phyloP scores from a whole-genome alignment of 2,329 filamentous ascomycete species.

The Grosmannia clavigera region DNA sequence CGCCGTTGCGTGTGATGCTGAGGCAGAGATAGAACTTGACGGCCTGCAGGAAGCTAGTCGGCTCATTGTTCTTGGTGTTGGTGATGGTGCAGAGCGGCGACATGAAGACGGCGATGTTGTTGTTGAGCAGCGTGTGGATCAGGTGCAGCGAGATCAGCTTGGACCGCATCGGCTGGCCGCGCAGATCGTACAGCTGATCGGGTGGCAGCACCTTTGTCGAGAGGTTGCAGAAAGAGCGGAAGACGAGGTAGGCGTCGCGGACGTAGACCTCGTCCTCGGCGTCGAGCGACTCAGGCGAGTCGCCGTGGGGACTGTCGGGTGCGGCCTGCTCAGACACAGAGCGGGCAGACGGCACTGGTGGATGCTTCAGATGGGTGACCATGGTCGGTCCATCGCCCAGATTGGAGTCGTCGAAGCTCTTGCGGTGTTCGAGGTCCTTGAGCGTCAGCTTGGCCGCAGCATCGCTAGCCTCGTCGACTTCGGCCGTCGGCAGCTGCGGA shows the following conservation, averaged over 20 bases:
- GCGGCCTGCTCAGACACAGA: slow-evolving; percentile 40
- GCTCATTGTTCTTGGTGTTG: slow-evolving; percentile 77
- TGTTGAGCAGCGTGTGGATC: slow-evolving; percentile 89
- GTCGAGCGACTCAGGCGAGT: slow-evolving; percentile 48
- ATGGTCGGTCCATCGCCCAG: slow-evolving; percentile 55
- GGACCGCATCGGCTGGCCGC: slow-evolving; percentile 91
- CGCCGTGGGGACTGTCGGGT: slow-evolving; percentile 40
- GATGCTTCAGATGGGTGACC: slow-evolving; percentile 47
- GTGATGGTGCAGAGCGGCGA: slow-evolving; percentile 87
- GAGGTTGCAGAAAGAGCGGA: slow-evolving; percentile 93
- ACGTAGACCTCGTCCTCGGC: slow-evolving; percentile 92
- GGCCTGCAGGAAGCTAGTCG: slow-evolving; percentile 84
- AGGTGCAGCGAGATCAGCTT: slow-evolving; percentile 92
- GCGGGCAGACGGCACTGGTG: slow-evolving; percentile 20
- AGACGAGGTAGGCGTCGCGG: slow-evolving; percentile 92
- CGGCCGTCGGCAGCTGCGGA: slow-evolving; percentile 14
- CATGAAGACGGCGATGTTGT: slow-evolving; percentile 81
- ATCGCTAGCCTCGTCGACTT: slow-evolving; percentile 12
- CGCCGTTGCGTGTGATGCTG: slow-evolving; percentile 86
- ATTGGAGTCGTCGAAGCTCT: slow-evolving; percentile 57
- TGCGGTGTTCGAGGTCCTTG: slow-evolving; percentile 54
- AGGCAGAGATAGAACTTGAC: slow-evolving; percentile 95
- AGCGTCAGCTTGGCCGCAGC: slow-evolving; percentile 44
- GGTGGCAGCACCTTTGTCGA: slow-evolving; percentile 83
- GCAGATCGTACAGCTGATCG: slow-evolving; percentile 85